A percentile compares a stretch with the other conserved stretches of the same genome.
Conservation (phyloP, 805 yeast species). For the Ogataea naganishii region DNA sequence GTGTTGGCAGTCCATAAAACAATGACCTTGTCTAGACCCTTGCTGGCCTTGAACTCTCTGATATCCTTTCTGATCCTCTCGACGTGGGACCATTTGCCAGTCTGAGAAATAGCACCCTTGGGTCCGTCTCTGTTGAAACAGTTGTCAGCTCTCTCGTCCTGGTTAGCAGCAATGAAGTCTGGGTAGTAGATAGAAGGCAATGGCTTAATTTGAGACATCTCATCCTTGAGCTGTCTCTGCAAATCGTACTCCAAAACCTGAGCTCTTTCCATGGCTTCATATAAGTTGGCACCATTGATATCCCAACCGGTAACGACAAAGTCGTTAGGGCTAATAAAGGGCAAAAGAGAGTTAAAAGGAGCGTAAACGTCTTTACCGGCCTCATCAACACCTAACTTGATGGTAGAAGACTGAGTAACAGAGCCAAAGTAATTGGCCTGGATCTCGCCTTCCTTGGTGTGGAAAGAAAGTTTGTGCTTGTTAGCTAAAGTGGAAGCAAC, state of each 20-base stretch:
- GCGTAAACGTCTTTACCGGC: constrained; percentile 82
- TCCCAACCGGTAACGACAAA: constrained; percentile 94
- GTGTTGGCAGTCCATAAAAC: constrained; percentile 97
- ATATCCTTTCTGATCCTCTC: constrained; percentile 82
- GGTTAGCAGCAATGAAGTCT: constrained; percentile 93
- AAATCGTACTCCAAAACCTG: constrained; percentile 80
- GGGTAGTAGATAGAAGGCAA: constrained; percentile 88
- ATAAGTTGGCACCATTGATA: constrained; percentile 62
- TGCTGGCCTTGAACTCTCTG: constrained; percentile 60
- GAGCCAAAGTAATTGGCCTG: constrained; percentile 83
- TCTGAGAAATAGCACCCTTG: constrained; percentile 39
- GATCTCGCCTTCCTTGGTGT: constrained; percentile 70
- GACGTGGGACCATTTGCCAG: constrained; percentile 82
- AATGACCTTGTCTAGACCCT: constrained; percentile 76
- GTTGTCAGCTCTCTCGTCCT: constrained; percentile 85
- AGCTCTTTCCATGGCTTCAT: constrained; percentile 76
- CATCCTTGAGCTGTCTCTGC: constrained; percentile 63
- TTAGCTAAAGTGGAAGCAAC: constrained; percentile 82
- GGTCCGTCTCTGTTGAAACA: constrained; percentile 49
- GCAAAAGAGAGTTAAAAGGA: constrained; percentile 84
- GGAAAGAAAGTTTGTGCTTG: constrained; percentile 66
- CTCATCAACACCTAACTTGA: constrained; percentile 80
- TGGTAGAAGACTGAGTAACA: constrained; percentile 86
- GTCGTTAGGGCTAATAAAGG: constrained; percentile 86
- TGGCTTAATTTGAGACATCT: constrained; percentile 57